Base-by-base conservation (phyloP, 257 asterid species). In the Plantago major region DNA sequence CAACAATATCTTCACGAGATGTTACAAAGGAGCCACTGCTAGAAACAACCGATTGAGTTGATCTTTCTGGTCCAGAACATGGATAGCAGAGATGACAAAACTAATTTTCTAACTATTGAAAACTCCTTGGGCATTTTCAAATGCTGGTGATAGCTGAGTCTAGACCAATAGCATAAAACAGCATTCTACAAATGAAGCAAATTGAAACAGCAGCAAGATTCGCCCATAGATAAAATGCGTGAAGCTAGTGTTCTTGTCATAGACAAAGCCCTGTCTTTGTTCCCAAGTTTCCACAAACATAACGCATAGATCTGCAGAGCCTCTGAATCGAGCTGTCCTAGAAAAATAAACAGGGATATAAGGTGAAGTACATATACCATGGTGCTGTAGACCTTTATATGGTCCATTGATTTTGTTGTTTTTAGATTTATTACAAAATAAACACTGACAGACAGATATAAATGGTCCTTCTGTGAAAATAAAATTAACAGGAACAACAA, bases 251-350 rank as follows among this genome's bases (percentile, higher is more conserved):
- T 64, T 71, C 85, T 84, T 42, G 79, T 74, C 42, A 75, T 75
- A 51, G 90, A 77, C 59, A 92, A 75, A 51, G 97, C 94, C 78
- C 75, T 37, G 70, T 92, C 96, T 64, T 73, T 71, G 77, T 76
- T 79, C 64, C 95, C 94, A 64, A 89, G 89, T 73, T 78, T 76
- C 97, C 97, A 86, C 63, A 86, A 77, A 67, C 85, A 83, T 57
- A 86, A 67, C 55, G 95, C 96, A 83, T 84, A 89, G 71, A 92
- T 81, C 72, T 89, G 97, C 68, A 84, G 74, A 59, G 85, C 84
- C 70, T 83, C 82, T 26, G 78, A 51, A 67, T 85, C 82, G 58
- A 92, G 95, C 71, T 84, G 85, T 63, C 99, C 99, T 92, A 79
- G 78, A 77, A 64, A 64, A 71, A 74, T 53, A 72, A 76, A 66